phyloP scores from a whole-genome alignment of 129 eudicot species.

The Heracleum sosnowskyi region DNA sequence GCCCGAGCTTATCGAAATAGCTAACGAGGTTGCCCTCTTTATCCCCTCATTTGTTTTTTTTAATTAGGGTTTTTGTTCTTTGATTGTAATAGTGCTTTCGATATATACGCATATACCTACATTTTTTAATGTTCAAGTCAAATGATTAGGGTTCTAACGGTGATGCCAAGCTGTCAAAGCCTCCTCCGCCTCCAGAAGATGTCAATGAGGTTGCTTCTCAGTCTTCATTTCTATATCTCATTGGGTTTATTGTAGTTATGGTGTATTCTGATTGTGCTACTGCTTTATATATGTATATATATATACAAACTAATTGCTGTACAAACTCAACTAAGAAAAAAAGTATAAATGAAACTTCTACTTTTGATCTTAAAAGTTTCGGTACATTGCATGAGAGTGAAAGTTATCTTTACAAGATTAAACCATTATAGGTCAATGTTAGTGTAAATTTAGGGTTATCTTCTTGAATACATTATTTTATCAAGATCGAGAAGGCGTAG shows the following conservation, averaged over 20 bases:
- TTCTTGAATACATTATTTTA: neutral
- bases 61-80: neutral
- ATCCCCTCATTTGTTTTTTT: neutral
- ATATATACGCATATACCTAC: neutral
- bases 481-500: neutral
- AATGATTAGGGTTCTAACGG: neutral
- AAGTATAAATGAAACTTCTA: no score
- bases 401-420: neutral
- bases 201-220: slow-evolving; percentile 57
- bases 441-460: neutral
- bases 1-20: neutral
- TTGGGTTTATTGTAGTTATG: neutral
- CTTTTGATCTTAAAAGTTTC: neutral
- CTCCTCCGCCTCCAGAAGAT: slow-evolving; percentile 29
- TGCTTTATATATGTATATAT: neutral
- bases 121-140: neutral
- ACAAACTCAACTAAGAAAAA: neutral
- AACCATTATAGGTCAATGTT: neutral
- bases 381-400: neutral
- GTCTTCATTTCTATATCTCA: neutral
- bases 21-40: neutral
- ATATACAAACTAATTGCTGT: no score
- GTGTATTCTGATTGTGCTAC: neutral
- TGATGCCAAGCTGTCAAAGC: neutral
- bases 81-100: neutral